phyloP scores from a whole-genome alignment of 805 yeast genomes.

The Blastobotrys americana region DNA sequence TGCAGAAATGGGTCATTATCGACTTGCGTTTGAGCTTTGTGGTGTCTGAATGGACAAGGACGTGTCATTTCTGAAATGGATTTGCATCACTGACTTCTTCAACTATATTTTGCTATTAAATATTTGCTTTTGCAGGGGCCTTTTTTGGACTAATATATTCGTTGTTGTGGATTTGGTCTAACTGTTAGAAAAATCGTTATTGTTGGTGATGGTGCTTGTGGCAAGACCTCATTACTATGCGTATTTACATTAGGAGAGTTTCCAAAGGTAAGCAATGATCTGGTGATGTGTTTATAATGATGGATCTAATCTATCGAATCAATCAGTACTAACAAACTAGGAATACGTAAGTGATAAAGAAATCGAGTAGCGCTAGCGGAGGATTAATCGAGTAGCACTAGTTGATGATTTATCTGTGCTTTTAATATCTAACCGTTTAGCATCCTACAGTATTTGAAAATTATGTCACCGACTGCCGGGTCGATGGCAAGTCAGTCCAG shows the following conservation, averaged over 20 bases:
- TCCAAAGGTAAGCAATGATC: constrained; percentile 52
- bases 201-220: constrained; percentile 94
- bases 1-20: too few species aligned
- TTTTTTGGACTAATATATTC: too few species aligned
- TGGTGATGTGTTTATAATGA: not conserved
- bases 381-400: too few species aligned
- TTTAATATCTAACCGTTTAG: constrained; percentile 31
- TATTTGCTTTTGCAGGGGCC: too few species aligned
- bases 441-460: constrained; percentile 94
- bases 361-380: constrained; percentile 1
- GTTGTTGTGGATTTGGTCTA: too few species aligned
- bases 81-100: too few species aligned
- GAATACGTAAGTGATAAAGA: not conserved
- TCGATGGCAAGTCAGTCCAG: constrained; percentile 87
- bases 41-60: too few species aligned
- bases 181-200: constrained; percentile 67
- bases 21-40: too few species aligned
- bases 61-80: too few species aligned
- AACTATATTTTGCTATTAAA: too few species aligned
- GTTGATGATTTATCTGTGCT: too few species aligned
- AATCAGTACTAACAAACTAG: not conserved
- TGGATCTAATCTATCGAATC: not conserved
- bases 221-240: constrained; percentile 82
- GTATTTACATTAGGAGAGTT: constrained; percentile 91
- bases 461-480: constrained; percentile 88